Percentiles rank a stretch among this genome's conserved stretches.
Evolutionary conservation across 805 yeast species (phyloP).

Genomic region (Metschnikowia gelsemii): DNA sequence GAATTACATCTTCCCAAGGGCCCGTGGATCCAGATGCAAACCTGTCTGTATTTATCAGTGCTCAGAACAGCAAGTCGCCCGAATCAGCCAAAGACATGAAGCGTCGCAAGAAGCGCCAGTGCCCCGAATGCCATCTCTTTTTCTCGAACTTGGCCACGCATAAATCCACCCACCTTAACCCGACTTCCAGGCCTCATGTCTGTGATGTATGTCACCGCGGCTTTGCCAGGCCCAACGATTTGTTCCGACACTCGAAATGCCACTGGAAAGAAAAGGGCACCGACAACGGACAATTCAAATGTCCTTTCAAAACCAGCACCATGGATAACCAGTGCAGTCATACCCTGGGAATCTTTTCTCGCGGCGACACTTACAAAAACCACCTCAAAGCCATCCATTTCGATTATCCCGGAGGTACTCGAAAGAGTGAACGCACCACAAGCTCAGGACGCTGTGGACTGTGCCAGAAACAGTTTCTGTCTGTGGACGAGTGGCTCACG

Average conservation of each 20-base stretch:
- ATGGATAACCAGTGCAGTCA: constrained; percentile 57
- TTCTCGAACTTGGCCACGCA: constrained; percentile 84
- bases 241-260: constrained; percentile 79
- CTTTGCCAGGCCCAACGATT: constrained; percentile 83
- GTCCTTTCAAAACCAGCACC: constrained; percentile 61
- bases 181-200: constrained; percentile 70
- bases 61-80: constrained; percentile 6
- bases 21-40: neutral
- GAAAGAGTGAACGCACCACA: constrained; percentile 67
- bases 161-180: constrained; percentile 71
- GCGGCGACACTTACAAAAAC: constrained; percentile 91
- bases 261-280: constrained; percentile 77
- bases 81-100: constrained; percentile 24
- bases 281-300: constrained; percentile 67
- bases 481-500: constrained; percentile 77
- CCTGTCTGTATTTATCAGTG: neutral
- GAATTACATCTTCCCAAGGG: neutral
- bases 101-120: constrained; percentile 63
- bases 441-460: constrained; percentile 75
- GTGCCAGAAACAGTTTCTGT: constrained; percentile 64
- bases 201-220: constrained; percentile 81
- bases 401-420: constrained; percentile 83
- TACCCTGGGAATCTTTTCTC: constrained; percentile 76
- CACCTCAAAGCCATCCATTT: constrained; percentile 89
- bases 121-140: constrained; percentile 64